Evolutionary conservation across 2,329 filamentous ascomycete species (phyloP).

Genomic region (Penicillium sp.): DNA sequence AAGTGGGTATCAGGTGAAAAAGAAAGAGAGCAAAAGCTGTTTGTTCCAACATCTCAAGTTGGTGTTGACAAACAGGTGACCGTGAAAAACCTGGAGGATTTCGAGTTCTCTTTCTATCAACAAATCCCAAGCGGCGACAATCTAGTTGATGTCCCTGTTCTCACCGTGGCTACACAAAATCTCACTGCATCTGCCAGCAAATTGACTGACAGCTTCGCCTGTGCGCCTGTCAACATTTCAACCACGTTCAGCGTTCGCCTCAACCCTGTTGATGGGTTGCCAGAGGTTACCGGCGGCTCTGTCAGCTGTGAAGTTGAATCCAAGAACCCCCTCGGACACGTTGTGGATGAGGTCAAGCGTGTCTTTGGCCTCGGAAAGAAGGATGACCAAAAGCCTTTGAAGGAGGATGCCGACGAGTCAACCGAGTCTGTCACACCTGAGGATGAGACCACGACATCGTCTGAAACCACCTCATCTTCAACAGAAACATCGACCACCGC

Average conservation of each 20-base stretch:
- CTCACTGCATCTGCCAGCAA: slow-evolving; percentile 76
- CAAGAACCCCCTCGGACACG: slow-evolving; percentile 61
- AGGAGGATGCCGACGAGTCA: slow-evolving; percentile 58
- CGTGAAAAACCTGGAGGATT: slow-evolving; percentile 77
- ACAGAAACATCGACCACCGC: slow-evolving; percentile 46
- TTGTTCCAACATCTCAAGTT: slow-evolving; percentile 70
- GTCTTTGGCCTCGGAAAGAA: slow-evolving; percentile 91
- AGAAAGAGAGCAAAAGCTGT: slow-evolving; percentile 74
- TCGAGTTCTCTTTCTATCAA: slow-evolving; percentile 76
- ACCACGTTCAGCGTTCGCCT: slow-evolving; percentile 77
- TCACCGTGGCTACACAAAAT: slow-evolving; percentile 72
- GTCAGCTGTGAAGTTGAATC: slow-evolving; percentile 80
- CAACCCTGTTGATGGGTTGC: slow-evolving; percentile 68
- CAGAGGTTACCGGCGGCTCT: slow-evolving; percentile 69
- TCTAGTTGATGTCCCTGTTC: slow-evolving; percentile 56
- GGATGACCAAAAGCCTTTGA: slow-evolving; percentile 69
- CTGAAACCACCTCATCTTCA: slow-evolving; percentile 37
- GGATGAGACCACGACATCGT: slow-evolving; percentile 41
- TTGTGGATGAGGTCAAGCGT: slow-evolving; percentile 93
- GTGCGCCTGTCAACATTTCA: slow-evolving; percentile 69
- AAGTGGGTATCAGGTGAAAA: slow-evolving; percentile 71
- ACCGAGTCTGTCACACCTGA: slow-evolving; percentile 48
- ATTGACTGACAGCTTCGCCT: slow-evolving; percentile 74
- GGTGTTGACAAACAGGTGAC: slow-evolving; percentile 79
- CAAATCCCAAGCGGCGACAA: slow-evolving; percentile 50